Evolutionary conservation across 2,329 filamentous ascomycete genomes (phyloP), one percentile per base, ranked within the genome.

Genomic region (Zalaria sp.): DNA sequence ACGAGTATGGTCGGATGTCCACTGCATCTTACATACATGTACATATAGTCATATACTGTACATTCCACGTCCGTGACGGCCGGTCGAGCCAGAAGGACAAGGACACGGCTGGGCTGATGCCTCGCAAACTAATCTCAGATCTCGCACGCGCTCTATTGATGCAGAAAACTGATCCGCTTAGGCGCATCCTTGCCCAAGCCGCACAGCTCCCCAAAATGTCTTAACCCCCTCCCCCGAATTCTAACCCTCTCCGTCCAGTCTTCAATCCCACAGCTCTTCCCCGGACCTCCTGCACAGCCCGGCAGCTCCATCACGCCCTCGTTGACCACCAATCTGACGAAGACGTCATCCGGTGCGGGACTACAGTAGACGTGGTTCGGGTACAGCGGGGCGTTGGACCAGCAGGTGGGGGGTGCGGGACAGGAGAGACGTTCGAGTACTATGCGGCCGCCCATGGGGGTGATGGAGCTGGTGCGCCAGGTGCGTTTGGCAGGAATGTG

Each of bases 391-490:
- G 44, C 49, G 29, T 52, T 49, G 35, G 48, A 41, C 48, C 51
- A 49, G 42, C 52, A 46, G 7, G 43, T 39, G 28, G 52, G 40
- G 11, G 48, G 39, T 7, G 48, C 39, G 4, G 50, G 45, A 47
- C 71, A 77, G 5, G 56, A 56, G 25, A 77, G 55, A 7, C 73
- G 58, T 49, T 78, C 73, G 43, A 77, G 60, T 35, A 72, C 65
- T 35, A 75, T 57, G 25, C 72, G 62, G 5, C 67, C 73, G 9
- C 71, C 71, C 73, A 77, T 77, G 4, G 73, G 72, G 31, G 69
- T 63, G 4, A 75, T 59, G 41, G 72, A 66, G 3, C 71, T 73
- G 25, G 69, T 75, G 40, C 63, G 66, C 72, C 72, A 78, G 25
- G 57, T 61, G 32, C 72, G 64, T 25, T 64, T 53, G 37, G 56